Evolutionary conservation across 1,284 basidiomycete genomes (phyloP), one percentile per base, ranked within the genome.

Genomic region (Moesziomyces antarcticus): DNA sequence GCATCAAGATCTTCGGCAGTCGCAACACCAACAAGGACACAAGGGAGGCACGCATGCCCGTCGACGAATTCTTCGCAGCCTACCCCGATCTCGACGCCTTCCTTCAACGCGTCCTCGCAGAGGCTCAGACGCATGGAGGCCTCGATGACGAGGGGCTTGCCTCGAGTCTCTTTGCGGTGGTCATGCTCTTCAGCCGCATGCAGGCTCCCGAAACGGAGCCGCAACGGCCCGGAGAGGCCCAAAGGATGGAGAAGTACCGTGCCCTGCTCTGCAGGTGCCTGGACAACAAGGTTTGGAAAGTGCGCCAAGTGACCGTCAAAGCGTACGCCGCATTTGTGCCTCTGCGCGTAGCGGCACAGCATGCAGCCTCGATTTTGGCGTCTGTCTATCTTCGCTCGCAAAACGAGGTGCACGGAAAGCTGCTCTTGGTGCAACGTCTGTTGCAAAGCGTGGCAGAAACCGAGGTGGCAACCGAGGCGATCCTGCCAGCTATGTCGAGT

Each of bases 1-100:
- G 77, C 56, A 82, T 73, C 37, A 79, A 83, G 22, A 73, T 78
- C n/a, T 82, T 85, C 41, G 55, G 65, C 27, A 69, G 60, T 24
- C 44, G 69, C 22, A 65, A 65, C 40, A 68, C 67, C 30, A 79
- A 77, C 65, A 65, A 62, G 43, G 74, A 78, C 56, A 64, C 51
- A 16, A 63, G 68, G 37, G 64, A 67, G 14, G 62, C 68, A 13
- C 56, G 71, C 1, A 65, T 71, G 55, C 70, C 70, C 7, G 57
- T 72, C 41, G 55, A 75, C 42, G 76, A 75, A 20, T 79, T 79
- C 53, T 79, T 79, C 43, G 59, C 56, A 14, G 50, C 60, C 5
- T 73, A 73, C 47, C 62, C 64, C 20, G 58, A 66, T 16, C 50
- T 69, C 37, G 64, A 76, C 45, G 43, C 43, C 18, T 75, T 75